Percentiles rank a stretch among this genome's conserved stretches.
Conservation (phyloP, 2,329 filamentous ascomycete species). For the Onygenales sp. region DNA sequence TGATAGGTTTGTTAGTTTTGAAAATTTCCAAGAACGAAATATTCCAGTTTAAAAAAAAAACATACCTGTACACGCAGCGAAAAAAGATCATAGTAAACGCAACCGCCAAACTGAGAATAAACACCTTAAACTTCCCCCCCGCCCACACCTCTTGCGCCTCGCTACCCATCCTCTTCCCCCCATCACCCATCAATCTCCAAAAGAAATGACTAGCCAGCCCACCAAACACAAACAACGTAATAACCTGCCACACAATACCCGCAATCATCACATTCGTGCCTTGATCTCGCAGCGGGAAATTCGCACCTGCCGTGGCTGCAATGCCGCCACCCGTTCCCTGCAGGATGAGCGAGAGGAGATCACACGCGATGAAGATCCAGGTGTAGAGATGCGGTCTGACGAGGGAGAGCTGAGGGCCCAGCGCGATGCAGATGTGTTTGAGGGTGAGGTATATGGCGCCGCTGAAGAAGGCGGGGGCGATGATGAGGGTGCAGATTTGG, state of each 20-base stretch:
- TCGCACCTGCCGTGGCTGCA: conserved; percentile 33
- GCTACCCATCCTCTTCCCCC: conserved; percentile 6
- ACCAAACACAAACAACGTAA: conserved; percentile 48
- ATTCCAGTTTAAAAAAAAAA: no score
- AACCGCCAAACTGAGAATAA: conserved; percentile 26
- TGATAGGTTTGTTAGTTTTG: no score
- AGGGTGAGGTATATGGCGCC: conserved; percentile 57
- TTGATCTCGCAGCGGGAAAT: conserved; percentile 21
- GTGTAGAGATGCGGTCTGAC: conserved; percentile 25
- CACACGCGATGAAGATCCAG: conserved; percentile 51
- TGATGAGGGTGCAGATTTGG: conserved; percentile 44
- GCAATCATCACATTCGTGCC: conserved; percentile 54
- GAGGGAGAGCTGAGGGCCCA: conserved; percentile 22
- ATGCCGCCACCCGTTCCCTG: conserved; percentile 53
- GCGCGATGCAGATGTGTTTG: conserved; percentile 27
- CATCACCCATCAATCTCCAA: conserved; percentile 10
- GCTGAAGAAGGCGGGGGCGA: conserved; percentile 56
- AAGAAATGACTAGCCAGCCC: conserved; percentile 41
- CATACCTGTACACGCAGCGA: conserved; percentile 37
- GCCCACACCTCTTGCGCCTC: conserved; percentile 6
- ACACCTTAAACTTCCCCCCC: conserved; percentile 25
- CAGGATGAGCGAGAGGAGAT: conserved; percentile 50
- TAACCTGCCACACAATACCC: conserved; percentile 54
- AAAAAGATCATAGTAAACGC: conserved; percentile 38
- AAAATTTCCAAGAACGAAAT: not conserved